phyloP scores from a whole-genome alignment of 371 early-diverging fungal genomes.

The Funneliformis caledonium region DNA sequence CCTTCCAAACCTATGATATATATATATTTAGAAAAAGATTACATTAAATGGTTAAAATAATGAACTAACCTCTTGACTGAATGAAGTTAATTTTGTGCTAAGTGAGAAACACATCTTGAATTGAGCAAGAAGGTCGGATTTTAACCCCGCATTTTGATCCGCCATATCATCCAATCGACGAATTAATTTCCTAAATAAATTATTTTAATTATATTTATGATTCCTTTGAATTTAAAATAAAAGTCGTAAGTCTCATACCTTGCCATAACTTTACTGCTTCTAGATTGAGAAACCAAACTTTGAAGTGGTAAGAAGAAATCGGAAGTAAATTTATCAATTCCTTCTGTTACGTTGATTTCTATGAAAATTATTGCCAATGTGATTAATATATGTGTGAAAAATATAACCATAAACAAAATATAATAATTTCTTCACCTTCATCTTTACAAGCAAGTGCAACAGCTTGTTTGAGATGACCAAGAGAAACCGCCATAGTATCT shows the following conservation, averaged over 20 bases:
- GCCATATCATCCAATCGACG: constrained; percentile 68
- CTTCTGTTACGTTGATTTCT: constrained; percentile 52
- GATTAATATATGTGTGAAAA: not conserved
- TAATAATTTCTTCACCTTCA: constrained; percentile 44
- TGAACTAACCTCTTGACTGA: constrained; percentile 52
- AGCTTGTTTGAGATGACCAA: constrained; percentile 55
- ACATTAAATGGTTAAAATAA: not conserved
- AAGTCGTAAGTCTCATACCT: constrained; percentile 48
- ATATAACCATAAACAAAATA: not conserved
- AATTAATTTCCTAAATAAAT: constrained; percentile 61
- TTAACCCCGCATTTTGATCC: constrained; percentile 58
- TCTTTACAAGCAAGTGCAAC: constrained; percentile 48
- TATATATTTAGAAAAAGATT: not conserved
- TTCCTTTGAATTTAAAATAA: not conserved
- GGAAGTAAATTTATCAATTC: constrained; percentile 56
- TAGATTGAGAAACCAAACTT: constrained; percentile 60
- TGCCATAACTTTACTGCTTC: constrained; percentile 65
- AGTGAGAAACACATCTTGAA: constrained; percentile 57
- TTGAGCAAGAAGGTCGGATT: constrained; percentile 56
- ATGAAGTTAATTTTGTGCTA: constrained; percentile 57
- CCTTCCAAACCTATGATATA: constrained; percentile 43
- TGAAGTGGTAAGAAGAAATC: constrained; percentile 63
- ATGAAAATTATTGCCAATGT: not conserved
- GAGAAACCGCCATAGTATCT: constrained; percentile 67
- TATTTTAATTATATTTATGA: not conserved